phyloP scores from a whole-genome alignment of 2,329 filamentous ascomycete genomes.

The Neonectria faginata region DNA sequence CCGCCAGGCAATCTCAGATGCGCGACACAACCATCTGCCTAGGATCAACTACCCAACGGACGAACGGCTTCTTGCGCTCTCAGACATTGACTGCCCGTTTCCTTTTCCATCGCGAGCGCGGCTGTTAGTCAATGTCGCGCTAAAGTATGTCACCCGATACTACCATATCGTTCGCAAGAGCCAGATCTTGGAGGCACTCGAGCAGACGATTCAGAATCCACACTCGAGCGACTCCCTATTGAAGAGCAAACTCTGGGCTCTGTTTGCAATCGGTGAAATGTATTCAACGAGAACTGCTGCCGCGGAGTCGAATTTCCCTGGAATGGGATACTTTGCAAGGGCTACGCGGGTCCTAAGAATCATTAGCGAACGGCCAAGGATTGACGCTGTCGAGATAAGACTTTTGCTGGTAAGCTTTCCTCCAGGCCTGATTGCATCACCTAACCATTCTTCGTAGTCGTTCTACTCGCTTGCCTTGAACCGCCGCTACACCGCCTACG shows the following conservation, averaged over 20 bases:
- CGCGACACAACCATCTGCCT: conserved; percentile 49
- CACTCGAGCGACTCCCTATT: conserved; percentile 49
- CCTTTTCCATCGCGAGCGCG: conserved; percentile 51
- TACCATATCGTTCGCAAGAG: conserved; percentile 58
- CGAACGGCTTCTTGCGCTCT: conserved; percentile 43
- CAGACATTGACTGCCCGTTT: conserved; percentile 51
- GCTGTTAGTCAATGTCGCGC: conserved; percentile 51
- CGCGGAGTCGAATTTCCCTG: conserved; percentile 54
- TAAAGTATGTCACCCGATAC: conserved; percentile 54
- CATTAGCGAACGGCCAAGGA: conserved; percentile 55
- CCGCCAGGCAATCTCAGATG: conserved; percentile 50
- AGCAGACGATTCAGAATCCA: conserved; percentile 52
- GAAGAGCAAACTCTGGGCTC: conserved; percentile 56
- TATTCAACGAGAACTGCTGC: conserved; percentile 56
- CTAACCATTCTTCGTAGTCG: conserved; percentile 45
- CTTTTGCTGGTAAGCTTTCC: conserved; percentile 55
- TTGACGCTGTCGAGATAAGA: conserved; percentile 58
- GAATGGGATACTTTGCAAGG: conserved; percentile 56
- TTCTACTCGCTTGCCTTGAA: conserved; percentile 60
- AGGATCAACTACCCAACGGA: conserved; percentile 51
- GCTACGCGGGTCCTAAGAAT: conserved; percentile 55
- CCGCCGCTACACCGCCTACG: conserved; percentile 57
- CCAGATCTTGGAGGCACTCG: conserved; percentile 51
- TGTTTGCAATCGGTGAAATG: conserved; percentile 60
- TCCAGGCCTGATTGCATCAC: neutral